Base-by-base conservation (phyloP, 305 asterid species). In the Fraxinus xanthoxyloides region DNA sequence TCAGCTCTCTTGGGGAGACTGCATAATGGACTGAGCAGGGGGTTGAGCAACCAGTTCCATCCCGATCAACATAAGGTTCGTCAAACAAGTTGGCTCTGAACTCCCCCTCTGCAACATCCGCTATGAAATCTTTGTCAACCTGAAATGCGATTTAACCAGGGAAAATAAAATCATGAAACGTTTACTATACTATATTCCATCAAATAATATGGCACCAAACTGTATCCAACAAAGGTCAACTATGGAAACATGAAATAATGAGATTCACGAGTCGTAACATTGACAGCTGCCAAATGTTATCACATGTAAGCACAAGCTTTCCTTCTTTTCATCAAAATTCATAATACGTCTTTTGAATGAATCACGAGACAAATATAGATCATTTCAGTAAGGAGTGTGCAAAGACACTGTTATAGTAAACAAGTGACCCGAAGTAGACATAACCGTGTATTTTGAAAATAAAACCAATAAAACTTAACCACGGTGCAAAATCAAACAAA, bases 1-100 rank as follows among this genome's bases (percentile, higher is more conserved):
- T 92, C 77, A 96, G 90, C 81, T 94, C 98, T 85, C 87, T 87
- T 0, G 99, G 98, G 59, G 95, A 95, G 79, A 96, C 91, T 0
- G 98, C 90, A 72, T 93, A 92, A 72, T 86, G 88, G 48, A 81
- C 85, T 15, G 92, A 88, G 72, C 78, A 88, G 36, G 92, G 89
- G 10, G 96, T 92, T 75, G 93, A 87, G 84, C 83, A 75, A 67
- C 84, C 84, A 65, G 91, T 87, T 81, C 87, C 89, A 75, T 93
- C 91, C 21, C 85, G 85, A 77, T 89, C 91, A 48, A 89, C 89
- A 82, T 84, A 88, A 75, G 84, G 84, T 79, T 82, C 89, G 74
- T 85, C 89, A 61, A 90, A 88, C 75, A 85, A 80, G 72, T 88
- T 91, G 1, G 86, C 82, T 67, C 88, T 84, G 63, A 93, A 88